phyloP scores from a whole-genome alignment of 257 asterid genomes.

The Striga asiatica region DNA sequence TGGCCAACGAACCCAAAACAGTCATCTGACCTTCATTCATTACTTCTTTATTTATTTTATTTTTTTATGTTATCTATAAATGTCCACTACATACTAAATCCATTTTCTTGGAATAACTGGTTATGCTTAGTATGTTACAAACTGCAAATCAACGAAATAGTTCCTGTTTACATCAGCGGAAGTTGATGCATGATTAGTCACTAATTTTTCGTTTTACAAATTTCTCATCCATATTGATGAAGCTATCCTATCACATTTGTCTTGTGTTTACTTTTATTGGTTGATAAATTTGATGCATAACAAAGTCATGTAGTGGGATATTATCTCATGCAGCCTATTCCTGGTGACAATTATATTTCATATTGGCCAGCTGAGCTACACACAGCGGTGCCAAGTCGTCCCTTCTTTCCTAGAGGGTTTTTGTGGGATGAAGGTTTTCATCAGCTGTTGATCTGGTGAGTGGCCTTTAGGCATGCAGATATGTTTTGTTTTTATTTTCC shows the following conservation, averaged over 20 bases:
- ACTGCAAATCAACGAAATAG: slow-evolving; percentile 2
- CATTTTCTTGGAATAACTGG: neutral
- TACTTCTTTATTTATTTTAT: too few relatives aligned
- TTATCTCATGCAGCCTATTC: slow-evolving; percentile 52
- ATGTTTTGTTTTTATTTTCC: neutral
- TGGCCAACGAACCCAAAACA: slow-evolving; percentile 5
- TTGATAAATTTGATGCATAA: slow-evolving; percentile 25
- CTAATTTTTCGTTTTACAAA: too few relatives aligned
- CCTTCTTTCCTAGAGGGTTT: slow-evolving; percentile 96
- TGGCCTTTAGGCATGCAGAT: slow-evolving; percentile 15
- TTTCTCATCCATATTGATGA: neutral
- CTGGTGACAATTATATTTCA: slow-evolving; percentile 38
- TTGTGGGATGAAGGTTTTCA: slow-evolving; percentile 99
- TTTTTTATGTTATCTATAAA: too few relatives aligned
- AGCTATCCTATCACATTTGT: neutral
- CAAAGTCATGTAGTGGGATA: slow-evolving; percentile 29
- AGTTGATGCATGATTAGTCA: too few relatives aligned
- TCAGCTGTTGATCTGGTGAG: slow-evolving; percentile 84
- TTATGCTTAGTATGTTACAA: slow-evolving; percentile 2
- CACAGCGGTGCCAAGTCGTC: slow-evolving; percentile 98
- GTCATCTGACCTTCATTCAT: neutral
- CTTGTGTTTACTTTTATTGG: slow-evolving; percentile 6
- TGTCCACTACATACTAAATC: too few relatives aligned
- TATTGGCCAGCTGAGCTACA: slow-evolving; percentile 99
- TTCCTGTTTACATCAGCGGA: neutral